phyloP scores from a whole-genome alignment of 345 rosid species.

The Litchi chinensis region DNA sequence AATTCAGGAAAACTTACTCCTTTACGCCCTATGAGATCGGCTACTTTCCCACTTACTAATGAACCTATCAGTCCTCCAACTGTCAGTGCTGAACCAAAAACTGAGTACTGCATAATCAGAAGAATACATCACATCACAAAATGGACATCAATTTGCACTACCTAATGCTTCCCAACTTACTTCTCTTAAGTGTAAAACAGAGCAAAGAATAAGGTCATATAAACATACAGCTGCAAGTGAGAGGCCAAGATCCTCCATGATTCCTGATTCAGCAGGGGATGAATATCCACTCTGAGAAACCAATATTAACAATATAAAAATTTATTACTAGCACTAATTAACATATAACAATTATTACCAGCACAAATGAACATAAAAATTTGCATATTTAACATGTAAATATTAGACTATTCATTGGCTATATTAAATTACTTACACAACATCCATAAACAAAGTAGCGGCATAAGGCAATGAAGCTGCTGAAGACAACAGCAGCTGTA shows the following conservation, averaged over 20 bases:
- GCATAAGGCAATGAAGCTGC: slow-evolving; percentile 50
- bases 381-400: too few relatives aligned
- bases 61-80: background rate
- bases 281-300: slow-evolving; percentile 41
- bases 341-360: background rate
- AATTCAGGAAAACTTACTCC: slow-evolving; percentile 22
- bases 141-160: too few relatives aligned
- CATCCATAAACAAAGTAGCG: slow-evolving; percentile 47
- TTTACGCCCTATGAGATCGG: slow-evolving; percentile 31
- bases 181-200: background rate
- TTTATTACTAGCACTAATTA: background rate
- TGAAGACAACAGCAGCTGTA: slow-evolving; percentile 28
- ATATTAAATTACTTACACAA: slow-evolving; percentile 34
- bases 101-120: background rate
- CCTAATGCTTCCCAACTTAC: too few relatives aligned
- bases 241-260: slow-evolving; percentile 42
- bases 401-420: background rate
- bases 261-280: slow-evolving; percentile 45
- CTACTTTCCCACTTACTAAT: slow-evolving; percentile 2
- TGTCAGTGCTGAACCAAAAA: slow-evolving; percentile 7
- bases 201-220: background rate
- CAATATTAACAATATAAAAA: too few relatives aligned
- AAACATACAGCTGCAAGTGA: slow-evolving; percentile 28
- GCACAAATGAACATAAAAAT: background rate
- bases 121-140: too few relatives aligned